Base-by-base conservation (phyloP, 2,329 filamentous ascomycete species). In the Alternaria rosae region DNA sequence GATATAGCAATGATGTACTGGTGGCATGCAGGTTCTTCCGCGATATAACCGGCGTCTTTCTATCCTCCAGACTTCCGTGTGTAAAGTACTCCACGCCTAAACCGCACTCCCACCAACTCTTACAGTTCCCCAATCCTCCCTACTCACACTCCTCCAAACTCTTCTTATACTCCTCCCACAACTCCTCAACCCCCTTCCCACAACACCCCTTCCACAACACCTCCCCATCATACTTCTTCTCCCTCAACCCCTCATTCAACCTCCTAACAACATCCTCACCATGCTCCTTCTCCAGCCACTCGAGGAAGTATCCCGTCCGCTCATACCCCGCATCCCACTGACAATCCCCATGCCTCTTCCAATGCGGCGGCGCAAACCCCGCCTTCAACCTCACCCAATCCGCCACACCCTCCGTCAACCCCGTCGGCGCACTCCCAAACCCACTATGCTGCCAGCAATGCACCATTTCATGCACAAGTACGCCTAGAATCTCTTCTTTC, bases 251-350 rank as follows among this genome's bases (percentile, higher is more conserved):
- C 73, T 89, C 90, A 73, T 96, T 87, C 52, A 95, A 78, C 59
- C 82, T 84, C 58, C 87, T 77, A 5, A 86, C 83, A 47, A 80
- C 80, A 26, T 84, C 84, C n/a, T 68, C 66, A 1, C 84, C 84
- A 65, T 80, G 91, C 50, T 85, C 84, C 35, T 82, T 78, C 80
- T 97, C 94, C 48, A 98, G 81, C 82, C 92, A 97, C 57, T 95
- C 89, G 53, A 98, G 81, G 71, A 98, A 98, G 78, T 92, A 98
- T 1, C 90, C 95, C 7, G 94, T 98, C 68, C 91, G 87, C 82
- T 97, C 91, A 80, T 98, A 98, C 0, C 94, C 94, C 41, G 85
- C 87, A 78, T 97, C 93, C 94, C 94, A 97, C n/a, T 86, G 84
- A 17, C 86, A 86, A 17, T 84, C 81, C 4, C 78, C 76, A 23